phyloP scores from a whole-genome alignment of 164 flowering plant species.

The Annona squamosa region DNA sequence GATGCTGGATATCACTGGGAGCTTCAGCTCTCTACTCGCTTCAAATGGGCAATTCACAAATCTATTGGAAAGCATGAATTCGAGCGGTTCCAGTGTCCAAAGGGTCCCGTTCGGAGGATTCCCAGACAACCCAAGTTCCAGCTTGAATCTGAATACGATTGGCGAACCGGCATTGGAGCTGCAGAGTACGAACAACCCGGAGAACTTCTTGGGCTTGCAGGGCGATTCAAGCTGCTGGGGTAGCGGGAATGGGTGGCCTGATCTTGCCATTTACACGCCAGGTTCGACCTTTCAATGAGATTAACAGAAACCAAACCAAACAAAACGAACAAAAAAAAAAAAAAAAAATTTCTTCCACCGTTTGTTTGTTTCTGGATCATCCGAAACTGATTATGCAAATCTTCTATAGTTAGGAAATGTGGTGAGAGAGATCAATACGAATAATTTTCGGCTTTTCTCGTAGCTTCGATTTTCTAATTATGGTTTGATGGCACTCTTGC shows the following conservation, averaged over 20 bases:
- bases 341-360: not conserved
- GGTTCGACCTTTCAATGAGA: slow-evolving; percentile 42
- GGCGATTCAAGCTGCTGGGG: slow-evolving; percentile 36
- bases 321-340: not conserved
- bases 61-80: slow-evolving; percentile 30
- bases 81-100: slow-evolving; percentile 11
- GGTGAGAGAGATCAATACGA: slow-evolving; percentile 14
- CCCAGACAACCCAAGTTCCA: slow-evolving; percentile 11
- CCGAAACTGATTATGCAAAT: slow-evolving; percentile 2
- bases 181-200: slow-evolving; percentile 4
- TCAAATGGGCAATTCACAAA: slow-evolving; percentile 32
- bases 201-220: slow-evolving; percentile 29
- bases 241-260: slow-evolving; percentile 56
- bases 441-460: slow-evolving; percentile 5
- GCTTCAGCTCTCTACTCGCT: slow-evolving; percentile 36
- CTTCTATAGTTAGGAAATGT: not conserved
- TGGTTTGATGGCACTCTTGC: slow-evolving; percentile 9
- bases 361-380: not conserved
- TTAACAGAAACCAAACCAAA: too few species aligned
- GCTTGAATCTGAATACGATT: not conserved
- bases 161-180: slow-evolving; percentile 4
- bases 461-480: not conserved
- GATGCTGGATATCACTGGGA: slow-evolving; percentile 29
- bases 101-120: slow-evolving; percentile 20
- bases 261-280: slow-evolving; percentile 66